Percentiles rank a stretch among this genome's conserved stretches.
These are phyloP conservation scores for Lavandula angustifolia DNA, from an alignment of 257 asterid species.

Conservation along the genomic window DNA sequence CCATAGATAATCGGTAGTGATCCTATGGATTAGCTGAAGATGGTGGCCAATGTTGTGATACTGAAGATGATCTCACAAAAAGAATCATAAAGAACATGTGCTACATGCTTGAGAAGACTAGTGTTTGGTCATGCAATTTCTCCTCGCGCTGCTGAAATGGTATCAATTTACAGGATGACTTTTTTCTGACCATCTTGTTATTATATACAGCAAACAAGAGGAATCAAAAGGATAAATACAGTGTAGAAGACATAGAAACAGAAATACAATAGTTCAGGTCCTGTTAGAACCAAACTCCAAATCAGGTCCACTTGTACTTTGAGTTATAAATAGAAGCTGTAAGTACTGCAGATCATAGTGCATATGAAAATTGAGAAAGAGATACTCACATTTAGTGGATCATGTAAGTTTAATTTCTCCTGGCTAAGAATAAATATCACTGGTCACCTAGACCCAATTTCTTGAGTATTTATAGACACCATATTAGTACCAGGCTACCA, in stretches of 20 bases:
- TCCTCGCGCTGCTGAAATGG: slow-evolving; percentile 7
- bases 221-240: background rate
- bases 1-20: slow-evolving; percentile 47
- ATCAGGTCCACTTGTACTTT: background rate
- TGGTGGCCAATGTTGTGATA: slow-evolving; percentile 55
- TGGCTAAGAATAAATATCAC: background rate
- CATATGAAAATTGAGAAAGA: background rate
- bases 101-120: slow-evolving; percentile 35
- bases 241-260: background rate
- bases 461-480: background rate
- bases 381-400: background rate
- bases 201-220: background rate
- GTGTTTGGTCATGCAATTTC: background rate
- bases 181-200: background rate
- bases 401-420: background rate
- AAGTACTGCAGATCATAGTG: background rate
- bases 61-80: slow-evolving; percentile 58
- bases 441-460: background rate
- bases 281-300: too few species aligned
- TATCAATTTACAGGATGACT: slow-evolving; percentile 3
- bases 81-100: slow-evolving; percentile 49
- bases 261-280: background rate
- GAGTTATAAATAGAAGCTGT: background rate
- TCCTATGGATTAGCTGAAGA: slow-evolving; percentile 50
- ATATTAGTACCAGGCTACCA: background rate